Base-by-base conservation (phyloP, 345 rosid genomes). In the Fremontodendron californicum region DNA sequence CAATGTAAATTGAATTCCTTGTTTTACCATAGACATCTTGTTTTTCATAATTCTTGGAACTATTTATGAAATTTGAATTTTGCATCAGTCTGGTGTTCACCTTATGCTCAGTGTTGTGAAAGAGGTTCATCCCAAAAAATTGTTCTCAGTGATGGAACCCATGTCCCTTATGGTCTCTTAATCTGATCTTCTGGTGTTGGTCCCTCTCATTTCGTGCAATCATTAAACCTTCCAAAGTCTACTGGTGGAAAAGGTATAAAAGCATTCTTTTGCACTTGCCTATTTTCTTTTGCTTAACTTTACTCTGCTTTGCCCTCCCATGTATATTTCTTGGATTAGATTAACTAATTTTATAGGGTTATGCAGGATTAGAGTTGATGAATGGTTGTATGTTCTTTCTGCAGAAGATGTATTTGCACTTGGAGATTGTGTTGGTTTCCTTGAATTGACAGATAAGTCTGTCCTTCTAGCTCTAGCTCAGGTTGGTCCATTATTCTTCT, bases 171-270 rank as follows among this genome's bases (percentile, higher is more conserved):
- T 3, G 98, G 98, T 45, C 93, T 93, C 42, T 75, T 95, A 74
- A 96, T 95, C 19, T 95, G 96, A 97, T 95, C 99, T 27, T 92
- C 97, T 2, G 99, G 99, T 43, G 97, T 95, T 73, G 99, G 98
- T 70, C 90, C 95, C 16, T 91, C 90, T 21, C 68, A 87, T 76
- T 91, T 91, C 67, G 85, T 89, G 15, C 88, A 87, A 73, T 82
- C 93, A 65, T 72, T 91, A 11, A 49, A 84, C 76, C 84, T 89
- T 60, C 89, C 92, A 65, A 88, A 86, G 78, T 82, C 93, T 54
- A 81, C 88, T 21, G 93, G 92, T 78, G 96, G 93, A n/a, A n/a
- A 84, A 91, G 93, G 95, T 91, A 81, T 6, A 61, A 80, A 29
- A 3, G 35, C 35, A 33, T 33, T 33, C 35, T 33, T 33, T 33